phyloP scores from a whole-genome alignment of 2,329 filamentous ascomycete species.

The Zasmidium angulare region DNA sequence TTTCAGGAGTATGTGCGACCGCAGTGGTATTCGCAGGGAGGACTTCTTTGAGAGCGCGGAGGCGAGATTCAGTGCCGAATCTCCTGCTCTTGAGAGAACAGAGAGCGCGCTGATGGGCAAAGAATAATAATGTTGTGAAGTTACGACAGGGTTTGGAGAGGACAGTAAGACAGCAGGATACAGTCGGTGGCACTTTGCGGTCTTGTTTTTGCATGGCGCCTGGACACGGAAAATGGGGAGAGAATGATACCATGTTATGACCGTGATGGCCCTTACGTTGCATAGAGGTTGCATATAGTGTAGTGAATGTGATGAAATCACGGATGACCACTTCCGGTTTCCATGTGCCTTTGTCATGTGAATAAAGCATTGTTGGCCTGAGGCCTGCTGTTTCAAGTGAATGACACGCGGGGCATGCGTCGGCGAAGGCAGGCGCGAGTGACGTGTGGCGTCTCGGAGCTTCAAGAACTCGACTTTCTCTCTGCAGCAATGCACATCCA shows the following conservation, averaged over 20 bases:
- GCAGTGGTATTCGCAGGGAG: constrained; percentile 68
- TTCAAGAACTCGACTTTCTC: not conserved
- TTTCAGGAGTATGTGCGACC: constrained; percentile 86
- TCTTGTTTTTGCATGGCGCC: not conserved
- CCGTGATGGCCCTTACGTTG: too few relatives aligned
- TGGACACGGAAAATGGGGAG: not conserved
- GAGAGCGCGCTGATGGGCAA: constrained; percentile 22
- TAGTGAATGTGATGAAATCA: too few relatives aligned
- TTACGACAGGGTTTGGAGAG: not conserved
- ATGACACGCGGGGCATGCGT: not conserved
- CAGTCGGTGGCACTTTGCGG: not conserved
- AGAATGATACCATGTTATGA: not conserved
- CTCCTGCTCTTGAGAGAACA: constrained; percentile 28
- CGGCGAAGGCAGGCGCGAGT: not conserved
- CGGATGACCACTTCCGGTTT: too few relatives aligned
- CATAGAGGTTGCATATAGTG: too few relatives aligned
- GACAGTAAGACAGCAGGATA: not conserved
- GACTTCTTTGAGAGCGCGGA: constrained; percentile 44
- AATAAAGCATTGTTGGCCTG: not conserved
- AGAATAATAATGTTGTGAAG: not conserved
- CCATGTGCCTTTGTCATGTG: not conserved
- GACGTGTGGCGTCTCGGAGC: not conserved
- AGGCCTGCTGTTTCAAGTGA: not conserved
- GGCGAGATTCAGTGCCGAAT: constrained; percentile 27
- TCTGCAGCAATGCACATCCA: not conserved